These are phyloP conservation scores for Amborella trichopoda DNA, from an alignment of 164 flowering plant species.

Conservation along the genomic window DNA sequence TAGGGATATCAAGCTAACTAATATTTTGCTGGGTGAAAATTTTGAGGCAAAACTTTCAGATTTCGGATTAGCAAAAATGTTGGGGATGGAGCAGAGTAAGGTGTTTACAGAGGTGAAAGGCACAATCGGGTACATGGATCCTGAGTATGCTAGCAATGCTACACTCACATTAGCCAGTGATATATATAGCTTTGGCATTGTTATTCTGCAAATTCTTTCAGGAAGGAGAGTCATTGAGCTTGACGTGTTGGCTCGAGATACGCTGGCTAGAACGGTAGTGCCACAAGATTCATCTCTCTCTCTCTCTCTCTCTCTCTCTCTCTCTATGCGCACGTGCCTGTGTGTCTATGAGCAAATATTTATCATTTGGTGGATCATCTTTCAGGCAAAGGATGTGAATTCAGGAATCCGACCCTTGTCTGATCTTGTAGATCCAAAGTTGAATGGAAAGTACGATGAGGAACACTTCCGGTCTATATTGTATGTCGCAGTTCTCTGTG, in stretches of 20 bases:
- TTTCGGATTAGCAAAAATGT: slow-evolving; percentile 69
- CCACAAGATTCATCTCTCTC: not conserved
- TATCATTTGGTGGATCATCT: not conserved
- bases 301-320: not conserved
- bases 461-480: slow-evolving; percentile 43
- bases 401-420: slow-evolving; percentile 29
- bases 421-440: slow-evolving; percentile 50
- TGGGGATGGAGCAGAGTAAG: slow-evolving; percentile 63
- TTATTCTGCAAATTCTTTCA: slow-evolving; percentile 48
- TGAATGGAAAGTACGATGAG: slow-evolving; percentile 28
- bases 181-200: slow-evolving; percentile 64
- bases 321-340: not conserved
- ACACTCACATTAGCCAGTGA: slow-evolving; percentile 68
- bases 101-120: slow-evolving; percentile 74
- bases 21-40: slow-evolving; percentile 48
- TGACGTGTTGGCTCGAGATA: slow-evolving; percentile 58
- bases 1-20: slow-evolving; percentile 79
- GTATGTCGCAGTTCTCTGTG: slow-evolving; percentile 55
- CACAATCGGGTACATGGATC: slow-evolving; percentile 77
- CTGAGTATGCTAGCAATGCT: slow-evolving; percentile 71
- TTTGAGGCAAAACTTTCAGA: slow-evolving; percentile 66
- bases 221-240: slow-evolving; percentile 58
- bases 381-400: slow-evolving; percentile 65
- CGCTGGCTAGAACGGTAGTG: slow-evolving; percentile 42
- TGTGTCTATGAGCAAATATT: not conserved